Evolutionary conservation across 2,329 filamentous ascomycete species (phyloP).

Genomic region (Chaetomiaceae sp.): DNA sequence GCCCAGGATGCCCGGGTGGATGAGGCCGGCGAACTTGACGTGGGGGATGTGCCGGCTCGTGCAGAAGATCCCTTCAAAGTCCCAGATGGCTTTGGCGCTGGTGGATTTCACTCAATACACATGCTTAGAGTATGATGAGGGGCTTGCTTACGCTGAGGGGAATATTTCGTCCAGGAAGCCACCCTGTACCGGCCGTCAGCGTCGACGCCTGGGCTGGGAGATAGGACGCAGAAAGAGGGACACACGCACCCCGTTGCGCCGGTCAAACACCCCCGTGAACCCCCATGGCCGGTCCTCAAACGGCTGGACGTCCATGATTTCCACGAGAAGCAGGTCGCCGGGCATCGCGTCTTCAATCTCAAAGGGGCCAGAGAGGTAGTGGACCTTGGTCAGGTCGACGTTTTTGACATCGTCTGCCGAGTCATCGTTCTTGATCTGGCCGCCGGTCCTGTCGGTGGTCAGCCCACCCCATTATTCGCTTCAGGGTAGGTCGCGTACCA

Average conservation of each 20-base stretch:
- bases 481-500: conserved; percentile 41
- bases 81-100: conserved; percentile 53
- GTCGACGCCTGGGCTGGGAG: not conserved
- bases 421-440: conserved; percentile 85
- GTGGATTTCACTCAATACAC: not conserved
- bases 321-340: conserved; percentile 77
- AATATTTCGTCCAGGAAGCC: conserved; percentile 86
- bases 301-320: conserved; percentile 91
- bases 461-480: not conserved
- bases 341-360: conserved; percentile 79
- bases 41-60: conserved; percentile 80
- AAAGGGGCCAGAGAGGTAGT: conserved; percentile 87
- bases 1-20: conserved; percentile 86
- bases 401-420: conserved; percentile 81
- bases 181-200: conserved; percentile 36
- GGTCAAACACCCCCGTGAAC: conserved; percentile 77
- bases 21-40: conserved; percentile 81
- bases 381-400: conserved; percentile 75
- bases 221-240: conserved; percentile 25
- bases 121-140: not conserved
- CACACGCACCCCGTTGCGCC: conserved; percentile 56
- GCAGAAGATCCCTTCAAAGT: conserved; percentile 59
- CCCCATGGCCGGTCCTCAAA: conserved; percentile 84
- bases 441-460: conserved; percentile 50
- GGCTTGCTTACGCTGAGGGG: conserved; percentile 61